Evolutionary conservation across 805 yeast genomes (phyloP).

Genomic region (Myxozyma neglecta): DNA sequence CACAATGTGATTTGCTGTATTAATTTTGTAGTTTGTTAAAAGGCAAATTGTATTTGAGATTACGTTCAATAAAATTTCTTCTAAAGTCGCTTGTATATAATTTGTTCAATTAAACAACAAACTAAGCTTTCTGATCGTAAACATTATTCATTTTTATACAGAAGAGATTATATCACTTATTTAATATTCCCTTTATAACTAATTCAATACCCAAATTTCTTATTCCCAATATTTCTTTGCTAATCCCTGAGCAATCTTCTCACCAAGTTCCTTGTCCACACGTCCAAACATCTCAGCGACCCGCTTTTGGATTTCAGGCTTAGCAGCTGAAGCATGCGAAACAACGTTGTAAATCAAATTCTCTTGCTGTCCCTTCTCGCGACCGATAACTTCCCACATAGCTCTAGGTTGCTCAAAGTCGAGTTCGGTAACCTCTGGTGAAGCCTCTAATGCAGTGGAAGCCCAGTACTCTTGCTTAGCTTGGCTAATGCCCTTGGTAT

Average conservation of each 20-base stretch:
- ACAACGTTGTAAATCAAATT: conserved; percentile 83
- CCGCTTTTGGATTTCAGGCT: conserved; percentile 71
- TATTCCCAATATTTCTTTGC: background rate
- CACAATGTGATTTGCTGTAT: too few relatives aligned
- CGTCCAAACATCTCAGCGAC: conserved; percentile 74
- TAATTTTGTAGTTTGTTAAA: too few relatives aligned
- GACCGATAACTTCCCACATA: conserved; percentile 76
- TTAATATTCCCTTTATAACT: background rate
- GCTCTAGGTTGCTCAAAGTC: conserved; percentile 78
- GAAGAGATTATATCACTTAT: background rate
- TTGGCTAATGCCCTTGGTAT: conserved; percentile 31
- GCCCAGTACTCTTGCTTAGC: conserved; percentile 77
- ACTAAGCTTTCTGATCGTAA: too few relatives aligned
- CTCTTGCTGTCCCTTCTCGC: conserved; percentile 77
- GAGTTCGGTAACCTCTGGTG: conserved; percentile 51
- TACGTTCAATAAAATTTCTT: too few relatives aligned
- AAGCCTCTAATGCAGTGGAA: conserved; percentile 77
- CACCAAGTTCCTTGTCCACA: conserved; percentile 69
- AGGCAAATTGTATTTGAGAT: too few relatives aligned
- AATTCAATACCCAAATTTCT: background rate
- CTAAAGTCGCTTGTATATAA: too few relatives aligned
- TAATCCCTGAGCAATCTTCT: conserved; percentile 49
- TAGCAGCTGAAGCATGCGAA: conserved; percentile 66
- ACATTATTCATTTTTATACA: too few relatives aligned
- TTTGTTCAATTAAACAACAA: too few relatives aligned